These are phyloP conservation scores for Saccharomyces hybrid DNA, from an alignment of 1,139 yeast genomes.

Conservation along the genomic window DNA sequence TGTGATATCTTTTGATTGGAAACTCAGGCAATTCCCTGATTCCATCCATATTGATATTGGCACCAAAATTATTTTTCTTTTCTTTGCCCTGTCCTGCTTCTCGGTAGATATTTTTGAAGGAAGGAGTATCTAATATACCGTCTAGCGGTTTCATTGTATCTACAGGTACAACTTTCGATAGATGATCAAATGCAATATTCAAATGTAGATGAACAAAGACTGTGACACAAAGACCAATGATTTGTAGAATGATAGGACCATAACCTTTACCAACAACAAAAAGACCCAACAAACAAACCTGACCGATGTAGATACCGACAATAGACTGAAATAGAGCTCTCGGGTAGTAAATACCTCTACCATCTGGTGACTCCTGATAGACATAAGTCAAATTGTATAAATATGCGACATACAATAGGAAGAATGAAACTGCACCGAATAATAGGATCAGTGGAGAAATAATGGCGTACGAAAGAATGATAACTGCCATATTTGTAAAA, in stretches of 20 bases:
- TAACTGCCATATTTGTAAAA: constrained; percentile 75
- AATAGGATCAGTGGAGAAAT: constrained; percentile 72
- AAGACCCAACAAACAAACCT: constrained; percentile 74
- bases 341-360: constrained; percentile 81
- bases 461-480: constrained; percentile 68
- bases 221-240: constrained; percentile 56
- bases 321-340: constrained; percentile 82
- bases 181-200: constrained; percentile 54
- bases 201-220: constrained; percentile 57
- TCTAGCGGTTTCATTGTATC: constrained; percentile 61
- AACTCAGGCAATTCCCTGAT: constrained; percentile 26
- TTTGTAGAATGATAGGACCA: constrained; percentile 84
- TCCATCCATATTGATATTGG: constrained; percentile 8
- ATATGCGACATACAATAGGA: constrained; percentile 68
- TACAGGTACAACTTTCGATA: constrained; percentile 51
- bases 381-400: constrained; percentile 75
- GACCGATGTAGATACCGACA: constrained; percentile 81
- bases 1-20: constrained; percentile 25
- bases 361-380: constrained; percentile 54
- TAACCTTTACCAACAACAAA: constrained; percentile 88
- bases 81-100: neutral
- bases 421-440: constrained; percentile 64
- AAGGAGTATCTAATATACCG: constrained; percentile 59
- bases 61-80: constrained; percentile 3
- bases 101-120: constrained; percentile 33